Conservation (phyloP, 108 stramenopile genomes). For the Cyclotella cryptica region DNA sequence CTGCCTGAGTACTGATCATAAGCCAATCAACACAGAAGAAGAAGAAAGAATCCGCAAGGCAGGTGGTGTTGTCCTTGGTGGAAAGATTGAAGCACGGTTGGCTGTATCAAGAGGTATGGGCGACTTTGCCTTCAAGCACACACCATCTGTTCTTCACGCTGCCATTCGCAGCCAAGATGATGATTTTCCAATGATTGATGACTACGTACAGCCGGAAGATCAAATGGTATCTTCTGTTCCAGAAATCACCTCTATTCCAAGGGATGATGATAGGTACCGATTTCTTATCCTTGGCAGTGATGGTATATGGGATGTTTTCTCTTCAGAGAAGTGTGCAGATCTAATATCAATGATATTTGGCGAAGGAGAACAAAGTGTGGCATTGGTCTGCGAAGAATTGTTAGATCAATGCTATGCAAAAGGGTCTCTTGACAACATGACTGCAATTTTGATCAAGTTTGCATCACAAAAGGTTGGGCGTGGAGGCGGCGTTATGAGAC, state of each 20-base stretch:
- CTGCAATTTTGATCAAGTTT: slow-evolving; percentile 44
- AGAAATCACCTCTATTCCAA: slow-evolving; percentile 66
- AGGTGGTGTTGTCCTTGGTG: slow-evolving; percentile 77
- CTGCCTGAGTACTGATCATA: slow-evolving; percentile 95
- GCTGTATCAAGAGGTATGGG: slow-evolving; percentile 96
- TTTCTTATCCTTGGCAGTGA: slow-evolving; percentile 92
- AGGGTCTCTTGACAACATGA: slow-evolving; percentile 85
- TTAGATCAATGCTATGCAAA: slow-evolving; percentile 70
- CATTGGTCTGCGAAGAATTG: slow-evolving; percentile 81
- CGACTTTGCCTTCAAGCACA: slow-evolving; percentile 83
- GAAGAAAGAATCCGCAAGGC: slow-evolving; percentile 62
- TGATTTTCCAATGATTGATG: slow-evolving; percentile 48
- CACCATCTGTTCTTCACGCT: slow-evolving; percentile 15
- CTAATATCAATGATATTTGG: slow-evolving; percentile 68
- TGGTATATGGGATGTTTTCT: slow-evolving; percentile 96
- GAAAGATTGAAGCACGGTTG: slow-evolving; percentile 91
- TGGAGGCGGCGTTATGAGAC: slow-evolving; percentile 43
- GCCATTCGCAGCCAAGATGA: neutral
- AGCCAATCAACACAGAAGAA: slow-evolving; percentile 84
- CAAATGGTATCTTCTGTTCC: slow-evolving; percentile 90
- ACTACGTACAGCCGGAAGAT: slow-evolving; percentile 48
- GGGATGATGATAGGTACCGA: slow-evolving; percentile 72
- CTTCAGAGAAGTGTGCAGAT: slow-evolving; percentile 81
- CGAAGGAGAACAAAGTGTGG: slow-evolving; percentile 67
- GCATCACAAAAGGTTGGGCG: slow-evolving; percentile 24